These are phyloP conservation scores for Aspergillus cejpii DNA, from an alignment of 2,329 filamentous ascomycete genomes.

Conservation along the genomic window DNA sequence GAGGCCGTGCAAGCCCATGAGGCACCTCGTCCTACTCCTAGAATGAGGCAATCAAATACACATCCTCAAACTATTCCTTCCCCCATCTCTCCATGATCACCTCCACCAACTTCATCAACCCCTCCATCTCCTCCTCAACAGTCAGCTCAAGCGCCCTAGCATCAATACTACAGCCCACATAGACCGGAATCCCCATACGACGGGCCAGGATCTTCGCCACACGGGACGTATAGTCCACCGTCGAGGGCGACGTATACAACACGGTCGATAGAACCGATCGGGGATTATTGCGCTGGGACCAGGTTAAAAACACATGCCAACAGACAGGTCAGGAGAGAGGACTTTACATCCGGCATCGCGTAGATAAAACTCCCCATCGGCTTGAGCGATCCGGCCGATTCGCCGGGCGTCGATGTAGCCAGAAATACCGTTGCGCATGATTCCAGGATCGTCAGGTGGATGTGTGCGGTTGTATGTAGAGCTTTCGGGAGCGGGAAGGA, in stretches of 20 bases:
- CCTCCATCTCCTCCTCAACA: conserved; percentile 91
- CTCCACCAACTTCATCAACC: conserved; percentile 66
- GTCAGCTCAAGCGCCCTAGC: conserved; percentile 69
- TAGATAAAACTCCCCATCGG: conserved; percentile 87
- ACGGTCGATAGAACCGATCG: conserved; percentile 64
- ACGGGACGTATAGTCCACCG: conserved; percentile 78
- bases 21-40: too few relatives aligned
- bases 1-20: too few relatives aligned
- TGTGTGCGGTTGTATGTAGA: conserved; percentile 51
- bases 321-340: conserved; percentile 6
- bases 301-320: conserved; percentile 6
- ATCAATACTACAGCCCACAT: conserved; percentile 82
- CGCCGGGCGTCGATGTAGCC: conserved; percentile 47
- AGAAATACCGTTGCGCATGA: conserved; percentile 53
- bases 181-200: conserved; percentile 66
- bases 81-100: conserved; percentile 54
- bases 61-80: too few relatives aligned
- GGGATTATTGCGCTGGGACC: conserved; percentile 36
- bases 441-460: conserved; percentile 51
- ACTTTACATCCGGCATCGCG: conserved; percentile 75
- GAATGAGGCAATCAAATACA: too few relatives aligned
- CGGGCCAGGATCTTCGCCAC: conserved; percentile 77
- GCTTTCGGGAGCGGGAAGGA: conserved; percentile 53
- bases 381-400: conserved; percentile 35
- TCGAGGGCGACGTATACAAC: conserved; percentile 65